Evolutionary conservation across 495 filamentous ascomycete species (phyloP).

Genomic region (Friedmanniomyces endolithicus): DNA sequence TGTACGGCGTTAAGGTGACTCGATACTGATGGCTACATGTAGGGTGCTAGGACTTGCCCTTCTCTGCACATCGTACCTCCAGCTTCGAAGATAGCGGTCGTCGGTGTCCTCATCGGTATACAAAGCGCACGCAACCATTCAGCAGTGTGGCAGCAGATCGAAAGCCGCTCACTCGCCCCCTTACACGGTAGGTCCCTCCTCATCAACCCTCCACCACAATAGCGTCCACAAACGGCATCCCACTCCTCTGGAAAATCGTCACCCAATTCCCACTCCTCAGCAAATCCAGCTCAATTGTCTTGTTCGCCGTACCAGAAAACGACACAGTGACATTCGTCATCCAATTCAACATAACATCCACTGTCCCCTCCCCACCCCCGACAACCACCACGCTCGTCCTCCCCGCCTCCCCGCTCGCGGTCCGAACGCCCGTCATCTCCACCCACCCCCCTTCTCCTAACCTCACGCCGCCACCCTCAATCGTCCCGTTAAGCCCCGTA

Average conservation of each 20-base stretch:
- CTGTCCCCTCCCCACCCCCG: constrained; percentile 17
- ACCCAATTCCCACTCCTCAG: constrained; percentile 20
- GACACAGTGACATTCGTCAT: constrained; percentile 12
- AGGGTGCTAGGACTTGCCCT: not conserved
- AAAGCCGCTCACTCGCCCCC: not conserved
- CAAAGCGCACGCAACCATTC: too few species aligned
- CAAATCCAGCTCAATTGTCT: constrained; percentile 16
- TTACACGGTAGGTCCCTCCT: not conserved
- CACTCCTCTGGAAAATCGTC: constrained; percentile 15
- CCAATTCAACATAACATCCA: constrained; percentile 18
- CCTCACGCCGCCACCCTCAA: constrained; percentile 18
- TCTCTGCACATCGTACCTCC: too few species aligned
- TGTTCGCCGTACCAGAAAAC: constrained; percentile 9
- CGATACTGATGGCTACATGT: not conserved
- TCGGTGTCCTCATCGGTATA: too few species aligned
- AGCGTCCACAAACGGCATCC: constrained; percentile 19
- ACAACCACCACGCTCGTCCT: constrained; percentile 5
- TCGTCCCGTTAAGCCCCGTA: constrained; percentile 16
- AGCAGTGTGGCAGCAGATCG: too few species aligned
- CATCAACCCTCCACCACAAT: constrained; percentile 8
- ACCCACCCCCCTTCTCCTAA: constrained; percentile 14
- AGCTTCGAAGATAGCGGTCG: too few species aligned
- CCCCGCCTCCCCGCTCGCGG: constrained; percentile 3
- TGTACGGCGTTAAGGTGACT: not conserved
- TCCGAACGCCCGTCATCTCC: constrained; percentile 15